Conservation (phyloP, 345 rosid genomes). For the Populus euphratica region DNA sequence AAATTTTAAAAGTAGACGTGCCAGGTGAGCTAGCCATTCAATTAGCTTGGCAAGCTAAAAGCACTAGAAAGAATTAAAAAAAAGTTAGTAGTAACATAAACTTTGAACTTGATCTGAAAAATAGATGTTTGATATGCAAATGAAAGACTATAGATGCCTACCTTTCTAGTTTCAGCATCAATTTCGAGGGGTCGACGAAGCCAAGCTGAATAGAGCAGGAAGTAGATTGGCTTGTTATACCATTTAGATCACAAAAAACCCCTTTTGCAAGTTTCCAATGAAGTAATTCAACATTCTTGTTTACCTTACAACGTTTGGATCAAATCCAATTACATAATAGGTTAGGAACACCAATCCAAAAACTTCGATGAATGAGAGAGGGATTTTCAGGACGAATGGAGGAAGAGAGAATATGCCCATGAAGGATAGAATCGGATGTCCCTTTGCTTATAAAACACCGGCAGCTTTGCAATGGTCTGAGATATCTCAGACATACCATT, state of each 20-base stretch:
- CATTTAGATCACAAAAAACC: background rate
- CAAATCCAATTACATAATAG: slow-evolving; percentile 74
- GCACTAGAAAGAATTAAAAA: no score
- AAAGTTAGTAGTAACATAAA: no score
- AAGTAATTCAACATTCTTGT: background rate
- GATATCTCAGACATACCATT: slow-evolving; percentile 72
- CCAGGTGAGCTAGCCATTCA: no score
- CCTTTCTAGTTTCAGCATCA: no score
- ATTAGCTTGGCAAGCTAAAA: no score
- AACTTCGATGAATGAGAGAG: slow-evolving; percentile 59
- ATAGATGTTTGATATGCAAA: no score
- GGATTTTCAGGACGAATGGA: slow-evolving; percentile 72
- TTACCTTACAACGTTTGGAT: slow-evolving; percentile 71
- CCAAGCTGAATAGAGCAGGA: background rate
- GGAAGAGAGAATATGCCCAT: slow-evolving; percentile 79
- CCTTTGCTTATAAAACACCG: slow-evolving; percentile 81
- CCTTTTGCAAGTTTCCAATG: background rate
- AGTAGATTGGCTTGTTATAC: background rate
- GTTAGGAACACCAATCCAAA: slow-evolving; percentile 53
- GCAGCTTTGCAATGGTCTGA: slow-evolving; percentile 72
- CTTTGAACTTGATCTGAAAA: no score
- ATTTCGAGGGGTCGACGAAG: no score
- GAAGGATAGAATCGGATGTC: slow-evolving; percentile 69
- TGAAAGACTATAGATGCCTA: no score
- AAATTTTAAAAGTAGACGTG: no score